Base-by-base conservation (phyloP, 768 basidiomycete species). In the Agrocybe chaxingu region DNA sequence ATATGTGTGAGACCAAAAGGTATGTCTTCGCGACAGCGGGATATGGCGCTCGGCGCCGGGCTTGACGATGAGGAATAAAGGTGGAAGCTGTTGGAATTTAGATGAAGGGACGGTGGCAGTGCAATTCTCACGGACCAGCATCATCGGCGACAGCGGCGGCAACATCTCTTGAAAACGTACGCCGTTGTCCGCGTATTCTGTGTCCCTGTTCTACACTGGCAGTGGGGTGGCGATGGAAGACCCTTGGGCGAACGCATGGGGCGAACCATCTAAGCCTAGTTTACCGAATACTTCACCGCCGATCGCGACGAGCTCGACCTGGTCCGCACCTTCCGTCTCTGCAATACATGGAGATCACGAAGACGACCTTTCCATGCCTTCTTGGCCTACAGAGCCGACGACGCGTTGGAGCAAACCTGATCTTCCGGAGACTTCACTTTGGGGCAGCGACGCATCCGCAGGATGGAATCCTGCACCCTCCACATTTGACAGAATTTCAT, bases 161-260 rank as follows among this genome's bases (percentile, higher is more conserved):
- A 24, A 5, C 24, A 24, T 24, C 24, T 24, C 24, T 24, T 24
- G 24, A 24, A 24, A 24, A 24, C 24, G 24, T 24, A 24, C 24
- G 24, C 16, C 16, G 16, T 16, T 16, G 16, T 16, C 16, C 16
- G 16, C 24, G 24, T 24, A 24, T 24, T 24, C 24, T 24, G 24
- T 24, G 24, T 24, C 24, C 24, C 24, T 16, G 24, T 24, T 24
- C 5, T 24, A 24, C 24, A 24, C 24, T 3, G 24, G 24, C 3
- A 24, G 24, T 24, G 24, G 1, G 24, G 24, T 5, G 5, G 24
- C 24, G 24, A 89, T 89, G 85, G 86, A 89, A 57, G 82, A 90
- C 66, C 82, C 86, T 42, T 91, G 87, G 82, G 79, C 80, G 37
- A 85, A 84, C 65, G 78, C 82, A 48, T 87, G 84, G 85, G 77